Conservation (phyloP, 164 flowering plant species). For the Vitis rotundifolia region DNA sequence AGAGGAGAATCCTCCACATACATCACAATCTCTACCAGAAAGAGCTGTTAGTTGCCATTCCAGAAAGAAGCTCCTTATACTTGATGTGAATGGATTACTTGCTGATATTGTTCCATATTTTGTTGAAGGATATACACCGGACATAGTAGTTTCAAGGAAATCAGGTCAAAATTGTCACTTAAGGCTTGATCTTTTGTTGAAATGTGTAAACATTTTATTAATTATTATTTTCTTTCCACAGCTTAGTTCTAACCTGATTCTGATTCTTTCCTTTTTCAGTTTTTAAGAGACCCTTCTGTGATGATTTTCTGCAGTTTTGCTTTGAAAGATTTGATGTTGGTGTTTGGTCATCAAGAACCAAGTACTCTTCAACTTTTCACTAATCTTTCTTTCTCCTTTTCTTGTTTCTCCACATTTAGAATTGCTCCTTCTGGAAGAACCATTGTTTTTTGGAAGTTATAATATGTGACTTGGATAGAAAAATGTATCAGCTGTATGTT, state of each 20-base stretch:
- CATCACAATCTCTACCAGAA: conserved; percentile 3
- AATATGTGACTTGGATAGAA: neutral
- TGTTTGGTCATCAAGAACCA: conserved; percentile 65
- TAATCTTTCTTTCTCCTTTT: conserved; percentile 2
- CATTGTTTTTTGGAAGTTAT: neutral
- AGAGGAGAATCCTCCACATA: neutral
- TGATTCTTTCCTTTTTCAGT: conserved; percentile 35
- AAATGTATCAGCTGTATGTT: neutral
- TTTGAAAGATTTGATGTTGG: conserved; percentile 62
- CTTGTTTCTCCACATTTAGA: neutral
- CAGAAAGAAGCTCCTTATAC: conserved; percentile 61
- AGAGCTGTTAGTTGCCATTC: conserved; percentile 1
- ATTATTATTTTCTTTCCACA: neutral
- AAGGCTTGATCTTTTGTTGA: neutral
- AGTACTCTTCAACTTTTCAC: conserved; percentile 27
- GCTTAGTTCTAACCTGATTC: conserved; percentile 10
- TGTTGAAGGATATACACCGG: conserved; percentile 23
- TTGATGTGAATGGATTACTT: conserved; percentile 71
- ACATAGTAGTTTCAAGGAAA: conserved; percentile 32
- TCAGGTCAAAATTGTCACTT: conserved; percentile 35
- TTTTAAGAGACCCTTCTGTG: conserved; percentile 63
- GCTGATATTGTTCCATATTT: conserved; percentile 41
- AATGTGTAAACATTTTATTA: neutral
- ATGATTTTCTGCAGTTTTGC: conserved; percentile 60
- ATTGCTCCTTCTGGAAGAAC: neutral